phyloP scores from a whole-genome alignment of 441 rosid species.

The Erodium moschatum region DNA sequence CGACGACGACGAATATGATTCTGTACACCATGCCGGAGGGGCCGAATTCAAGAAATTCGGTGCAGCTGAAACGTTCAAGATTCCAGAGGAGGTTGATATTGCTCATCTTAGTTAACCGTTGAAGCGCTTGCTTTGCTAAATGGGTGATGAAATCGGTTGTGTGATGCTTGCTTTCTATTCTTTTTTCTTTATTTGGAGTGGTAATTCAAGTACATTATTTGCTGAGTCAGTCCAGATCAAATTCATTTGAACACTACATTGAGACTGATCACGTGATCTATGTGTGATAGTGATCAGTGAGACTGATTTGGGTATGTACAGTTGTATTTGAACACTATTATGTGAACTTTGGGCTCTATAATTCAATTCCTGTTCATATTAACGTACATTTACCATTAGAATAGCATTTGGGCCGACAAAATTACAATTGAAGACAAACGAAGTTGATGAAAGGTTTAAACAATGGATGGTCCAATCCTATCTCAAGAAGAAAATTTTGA shows the following conservation, averaged over 20 bases:
- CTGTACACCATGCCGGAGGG: conserved; percentile 18
- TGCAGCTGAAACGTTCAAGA: conserved; percentile 74
- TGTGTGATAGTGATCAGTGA: background rate
- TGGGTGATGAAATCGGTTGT: background rate
- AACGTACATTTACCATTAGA: background rate
- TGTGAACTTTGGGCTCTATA: background rate
- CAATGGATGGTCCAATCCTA: background rate
- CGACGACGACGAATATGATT: conserved; percentile 38
- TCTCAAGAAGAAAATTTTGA: background rate
- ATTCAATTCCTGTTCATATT: too few relatives aligned
- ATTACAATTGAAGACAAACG: background rate
- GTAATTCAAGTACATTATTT: too few relatives aligned
- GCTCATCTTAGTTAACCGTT: background rate
- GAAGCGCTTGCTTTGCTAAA: background rate
- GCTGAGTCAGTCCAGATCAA: too few relatives aligned
- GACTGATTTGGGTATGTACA: background rate
- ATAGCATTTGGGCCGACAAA: background rate
- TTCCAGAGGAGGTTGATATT: conserved; percentile 65
- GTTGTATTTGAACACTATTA: background rate
- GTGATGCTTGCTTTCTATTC: background rate
- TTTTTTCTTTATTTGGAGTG: background rate
- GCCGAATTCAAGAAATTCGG: conserved; percentile 72
- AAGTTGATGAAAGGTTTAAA: background rate
- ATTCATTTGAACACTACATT: background rate
- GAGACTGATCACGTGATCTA: background rate